phyloP scores from a whole-genome alignment of 768 basidiomycete genomes.

The Lentinus brumalis region DNA sequence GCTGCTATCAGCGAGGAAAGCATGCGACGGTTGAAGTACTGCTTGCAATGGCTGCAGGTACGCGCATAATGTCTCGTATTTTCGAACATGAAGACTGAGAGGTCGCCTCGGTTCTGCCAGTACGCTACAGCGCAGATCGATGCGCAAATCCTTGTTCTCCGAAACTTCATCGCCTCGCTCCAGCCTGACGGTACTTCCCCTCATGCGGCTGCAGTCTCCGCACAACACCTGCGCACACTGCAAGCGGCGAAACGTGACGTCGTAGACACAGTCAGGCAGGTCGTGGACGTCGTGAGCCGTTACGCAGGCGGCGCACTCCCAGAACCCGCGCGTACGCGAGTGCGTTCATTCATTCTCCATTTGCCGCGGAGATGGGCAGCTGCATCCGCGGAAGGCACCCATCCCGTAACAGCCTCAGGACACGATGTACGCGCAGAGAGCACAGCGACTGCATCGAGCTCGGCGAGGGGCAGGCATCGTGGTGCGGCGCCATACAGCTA shows the following conservation, averaged over 20 bases:
- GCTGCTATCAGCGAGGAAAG: conserved; percentile 91
- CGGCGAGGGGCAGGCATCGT: conserved; percentile 11
- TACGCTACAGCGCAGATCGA: conserved; percentile 89
- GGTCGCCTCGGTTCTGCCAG: conserved; percentile 37
- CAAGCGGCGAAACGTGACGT: conserved; percentile 76
- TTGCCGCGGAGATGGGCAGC: conserved; percentile 83
- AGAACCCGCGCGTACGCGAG: conserved; percentile 75
- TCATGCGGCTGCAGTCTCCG: conserved; percentile 25
- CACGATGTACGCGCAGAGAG: conserved; percentile 32
- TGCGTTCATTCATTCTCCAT: conserved; percentile 74
- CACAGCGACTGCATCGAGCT: conserved; percentile 20
- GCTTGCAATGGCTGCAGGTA: conserved; percentile 86
- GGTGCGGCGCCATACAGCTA: conserved; percentile 30
- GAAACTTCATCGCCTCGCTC: conserved; percentile 78
- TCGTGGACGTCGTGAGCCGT: conserved; percentile 83
- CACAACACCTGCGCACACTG: conserved; percentile 66
- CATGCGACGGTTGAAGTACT: conserved; percentile 83
- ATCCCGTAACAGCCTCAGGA: conserved; percentile 4
- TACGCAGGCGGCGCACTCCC: conserved; percentile 87
- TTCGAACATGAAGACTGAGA: neutral
- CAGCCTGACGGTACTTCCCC: conserved; percentile 41
- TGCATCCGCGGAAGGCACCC: conserved; percentile 30
- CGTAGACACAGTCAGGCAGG: conserved; percentile 86
- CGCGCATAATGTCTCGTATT: conserved; percentile 33
- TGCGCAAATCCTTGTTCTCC: conserved; percentile 80